These are phyloP conservation scores for Apiotrichum laibachii DNA, from an alignment of 1,284 basidiomycete species.

Conservation along the genomic window DNA sequence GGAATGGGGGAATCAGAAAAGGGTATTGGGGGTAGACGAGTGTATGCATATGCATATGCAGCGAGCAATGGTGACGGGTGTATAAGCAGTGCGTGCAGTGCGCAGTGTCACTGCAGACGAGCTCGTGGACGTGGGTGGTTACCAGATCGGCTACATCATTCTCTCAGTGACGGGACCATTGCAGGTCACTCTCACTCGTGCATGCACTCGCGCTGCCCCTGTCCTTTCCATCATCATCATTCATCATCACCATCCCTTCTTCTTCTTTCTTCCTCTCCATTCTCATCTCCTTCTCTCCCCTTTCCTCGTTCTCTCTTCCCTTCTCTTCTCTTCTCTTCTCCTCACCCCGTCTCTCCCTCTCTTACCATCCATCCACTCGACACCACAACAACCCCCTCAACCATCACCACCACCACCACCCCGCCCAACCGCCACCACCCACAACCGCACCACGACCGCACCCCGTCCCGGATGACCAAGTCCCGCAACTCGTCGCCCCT, in stretches of 20 bases:
- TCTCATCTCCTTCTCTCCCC: background rate
- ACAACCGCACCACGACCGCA: no score
- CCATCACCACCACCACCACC: constrained; percentile 2
- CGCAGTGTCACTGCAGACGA: no score
- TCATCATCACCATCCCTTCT: background rate
- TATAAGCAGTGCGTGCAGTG: no score
- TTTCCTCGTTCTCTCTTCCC: background rate
- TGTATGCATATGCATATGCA: no score
- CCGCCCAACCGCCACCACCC: background rate
- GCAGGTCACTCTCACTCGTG: no score
- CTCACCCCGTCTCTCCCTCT: background rate
- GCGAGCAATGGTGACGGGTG: no score
- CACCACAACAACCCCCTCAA: constrained; percentile 5
- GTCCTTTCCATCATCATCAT: background rate
- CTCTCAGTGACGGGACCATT: no score
- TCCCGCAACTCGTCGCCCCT: background rate
- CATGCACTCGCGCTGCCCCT: background rate
- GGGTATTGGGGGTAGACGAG: no score
- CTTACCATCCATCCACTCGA: constrained; percentile 1
- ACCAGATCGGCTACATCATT: no score
- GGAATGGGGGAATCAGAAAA: no score
- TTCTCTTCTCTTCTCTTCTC: background rate
- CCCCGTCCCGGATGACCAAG: background rate
- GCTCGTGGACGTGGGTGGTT: no score
- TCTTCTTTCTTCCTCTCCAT: background rate